A percentile compares a stretch with the other conserved stretches of the same genome.
phyloP scores from a whole-genome alignment of 2,329 filamentous ascomycete genomes.

The Microdochium nivale region DNA sequence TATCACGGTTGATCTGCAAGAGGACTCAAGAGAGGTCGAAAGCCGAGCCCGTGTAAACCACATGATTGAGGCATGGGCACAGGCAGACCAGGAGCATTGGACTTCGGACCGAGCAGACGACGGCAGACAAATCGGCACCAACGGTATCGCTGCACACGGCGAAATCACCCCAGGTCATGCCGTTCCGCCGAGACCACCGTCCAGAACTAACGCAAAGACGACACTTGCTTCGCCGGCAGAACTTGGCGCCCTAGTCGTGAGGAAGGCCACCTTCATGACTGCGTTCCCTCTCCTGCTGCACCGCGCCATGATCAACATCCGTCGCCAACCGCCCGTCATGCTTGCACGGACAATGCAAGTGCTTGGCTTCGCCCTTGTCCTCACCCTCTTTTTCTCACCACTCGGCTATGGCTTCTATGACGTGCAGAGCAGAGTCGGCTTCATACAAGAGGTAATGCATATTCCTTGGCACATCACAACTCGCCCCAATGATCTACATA shows the following conservation, averaged over 20 bases:
- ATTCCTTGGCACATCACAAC: background rate
- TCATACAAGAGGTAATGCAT: constrained; percentile 51
- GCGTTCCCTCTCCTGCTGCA: constrained; percentile 61
- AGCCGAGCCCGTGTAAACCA: constrained; percentile 53
- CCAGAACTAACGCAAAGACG: constrained; percentile 1
- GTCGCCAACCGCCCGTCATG: constrained; percentile 55
- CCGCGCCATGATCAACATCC: constrained; percentile 61
- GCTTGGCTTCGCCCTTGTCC: constrained; percentile 51
- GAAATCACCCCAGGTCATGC: background rate
- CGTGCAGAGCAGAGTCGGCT: constrained; percentile 66
- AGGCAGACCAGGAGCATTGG: constrained; percentile 5
- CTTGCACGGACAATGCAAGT: constrained; percentile 61
- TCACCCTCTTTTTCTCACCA: constrained; percentile 64
- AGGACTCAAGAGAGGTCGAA: constrained; percentile 50
- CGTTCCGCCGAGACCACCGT: constrained; percentile 1
- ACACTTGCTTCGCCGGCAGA: constrained; percentile 59
- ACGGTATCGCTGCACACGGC: background rate
- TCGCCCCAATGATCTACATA: background rate
- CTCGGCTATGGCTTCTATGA: constrained; percentile 59
- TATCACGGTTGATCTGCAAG: constrained; percentile 67
- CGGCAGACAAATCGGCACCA: constrained; percentile 4
- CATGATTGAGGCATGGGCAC: constrained; percentile 51
- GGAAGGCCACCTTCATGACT: constrained; percentile 49
- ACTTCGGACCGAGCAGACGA: background rate
- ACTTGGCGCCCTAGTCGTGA: constrained; percentile 58